These are phyloP conservation scores for Phytophthora macrochlamydospora DNA, from an alignment of 352 stramenopile genomes.

Conservation along the genomic window DNA sequence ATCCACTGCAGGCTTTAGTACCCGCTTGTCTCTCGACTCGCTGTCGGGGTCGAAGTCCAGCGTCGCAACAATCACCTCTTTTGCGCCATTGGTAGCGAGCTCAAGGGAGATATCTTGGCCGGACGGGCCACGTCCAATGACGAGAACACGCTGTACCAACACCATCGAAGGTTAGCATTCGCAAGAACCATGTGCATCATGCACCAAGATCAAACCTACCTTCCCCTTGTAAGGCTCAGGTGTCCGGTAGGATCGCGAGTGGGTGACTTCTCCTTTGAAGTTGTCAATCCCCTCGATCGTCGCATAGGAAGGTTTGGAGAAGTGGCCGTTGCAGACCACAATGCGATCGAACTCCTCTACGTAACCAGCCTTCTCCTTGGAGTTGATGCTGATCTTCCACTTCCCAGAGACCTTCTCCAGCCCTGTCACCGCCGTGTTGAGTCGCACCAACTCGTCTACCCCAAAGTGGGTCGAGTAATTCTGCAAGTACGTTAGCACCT, in stretches of 20 bases:
- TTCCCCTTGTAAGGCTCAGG: constrained; percentile 51
- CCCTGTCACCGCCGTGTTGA: constrained; percentile 58
- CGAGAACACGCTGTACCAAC: constrained; percentile 46
- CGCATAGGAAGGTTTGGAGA: constrained; percentile 56
- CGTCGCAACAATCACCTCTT: constrained; percentile 66
- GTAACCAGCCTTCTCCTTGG: constrained; percentile 45
- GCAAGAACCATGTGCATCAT: background rate
- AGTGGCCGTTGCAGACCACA: constrained; percentile 82
- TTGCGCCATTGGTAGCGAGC: constrained; percentile 43
- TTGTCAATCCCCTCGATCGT: constrained; percentile 60
- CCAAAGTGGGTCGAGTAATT: constrained; percentile 62
- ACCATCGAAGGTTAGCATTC: background rate
- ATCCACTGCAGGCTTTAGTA: constrained; percentile 64
- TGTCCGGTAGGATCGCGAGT: constrained; percentile 67
- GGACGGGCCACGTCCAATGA: constrained; percentile 72
- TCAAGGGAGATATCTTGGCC: constrained; percentile 84
- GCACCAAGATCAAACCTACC: constrained; percentile 10
- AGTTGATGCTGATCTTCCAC: constrained; percentile 54
- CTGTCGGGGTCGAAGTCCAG: constrained; percentile 41
- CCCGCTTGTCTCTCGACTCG: constrained; percentile 38
- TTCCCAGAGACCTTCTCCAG: constrained; percentile 40
- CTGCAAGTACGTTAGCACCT: constrained; percentile 76
- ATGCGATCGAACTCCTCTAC: constrained; percentile 77
- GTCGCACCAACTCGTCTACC: constrained; percentile 51
- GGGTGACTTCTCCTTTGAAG: constrained; percentile 43